Base-by-base conservation (phyloP, 2,329 filamentous ascomycete species). In the Aspergillus costaricaensis region DNA sequence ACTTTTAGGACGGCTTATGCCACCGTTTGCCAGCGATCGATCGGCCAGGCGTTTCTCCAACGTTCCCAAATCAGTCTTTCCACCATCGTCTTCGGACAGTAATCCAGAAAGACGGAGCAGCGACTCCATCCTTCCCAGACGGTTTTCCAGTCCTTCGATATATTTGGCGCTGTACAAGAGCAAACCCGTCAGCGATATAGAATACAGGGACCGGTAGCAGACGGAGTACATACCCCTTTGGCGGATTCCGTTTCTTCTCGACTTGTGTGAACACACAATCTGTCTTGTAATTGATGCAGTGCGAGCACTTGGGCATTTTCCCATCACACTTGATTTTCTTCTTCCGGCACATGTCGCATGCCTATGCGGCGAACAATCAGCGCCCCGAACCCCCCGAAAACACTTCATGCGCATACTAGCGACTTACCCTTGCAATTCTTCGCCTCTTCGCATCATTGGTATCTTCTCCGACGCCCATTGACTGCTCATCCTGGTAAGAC, bases 201-300 rank as follows among this genome's bases (percentile, higher is more conserved):
- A 14, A 14, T 2, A 14, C 12, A 14, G 5, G 32, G 12, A 36
- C 12, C 12, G 12, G 32, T 14, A 36, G 12, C 12, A 36, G 12
- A 36, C 12, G 32, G 32, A 36, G 32, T 14, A 36, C 85, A 67
- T 84, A 96, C 92, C 95, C 94, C 83, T 98, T 99, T 1, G 94
- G 95, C 56, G 95, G 94, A 76, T 91, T 95, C 61, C 95, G 86
- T 84, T 99, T 99, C 87, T 99, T 99, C 81, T 99, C 95, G 39
- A 98, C 93, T 75, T 96, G 92, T 0, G 95, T 98, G 74, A 98
- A 98, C 68, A 96, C 86, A 76, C 94, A 99, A 70, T 96, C 92
- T 5, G 93, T 97, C 83, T 97, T 97, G 82, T 97, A 97, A 77
- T 97, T 98, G 76, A 90, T 90, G 77, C 94, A 99, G 78, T 98